Evolutionary conservation across 306 rosid species (phyloP).

Genomic region (Morella rubra): DNA sequence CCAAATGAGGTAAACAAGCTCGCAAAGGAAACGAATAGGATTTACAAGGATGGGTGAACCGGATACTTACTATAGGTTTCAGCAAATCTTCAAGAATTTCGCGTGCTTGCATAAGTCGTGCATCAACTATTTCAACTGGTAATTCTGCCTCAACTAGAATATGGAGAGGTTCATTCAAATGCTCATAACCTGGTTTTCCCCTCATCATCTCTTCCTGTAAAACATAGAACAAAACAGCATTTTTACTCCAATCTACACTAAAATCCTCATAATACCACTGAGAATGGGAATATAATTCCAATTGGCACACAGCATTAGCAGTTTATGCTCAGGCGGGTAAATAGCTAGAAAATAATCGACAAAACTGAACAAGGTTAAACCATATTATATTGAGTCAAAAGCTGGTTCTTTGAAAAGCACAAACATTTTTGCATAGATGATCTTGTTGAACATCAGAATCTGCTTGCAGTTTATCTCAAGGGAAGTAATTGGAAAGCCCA

Average conservation of each 20-base stretch:
- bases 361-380: background rate
- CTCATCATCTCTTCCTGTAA: slow-evolving; percentile 90
- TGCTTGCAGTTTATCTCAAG: background rate
- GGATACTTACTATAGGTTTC: slow-evolving; percentile 61
- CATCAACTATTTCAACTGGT: slow-evolving; percentile 83
- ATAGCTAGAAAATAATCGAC: background rate
- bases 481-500: background rate
- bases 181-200: slow-evolving; percentile 91
- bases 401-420: background rate
- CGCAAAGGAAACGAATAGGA: slow-evolving; percentile 11
- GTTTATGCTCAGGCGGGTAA: background rate
- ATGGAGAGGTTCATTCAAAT: slow-evolving; percentile 90
- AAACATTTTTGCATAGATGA: background rate
- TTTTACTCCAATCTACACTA: background rate
- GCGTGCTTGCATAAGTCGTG: slow-evolving; percentile 76
- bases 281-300: background rate
- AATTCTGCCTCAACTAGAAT: slow-evolving; percentile 87
- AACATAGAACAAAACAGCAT: background rate
- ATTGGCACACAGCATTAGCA: background rate
- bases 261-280: background rate
- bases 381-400: background rate
- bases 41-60: background rate
- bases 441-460: background rate
- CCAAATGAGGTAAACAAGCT: background rate
- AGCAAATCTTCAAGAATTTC: slow-evolving; percentile 82